A percentile compares a stretch with the other conserved stretches of the same genome.
phyloP scores from a whole-genome alignment of 164 flowering plant genomes.

The Aristolochia californica region DNA sequence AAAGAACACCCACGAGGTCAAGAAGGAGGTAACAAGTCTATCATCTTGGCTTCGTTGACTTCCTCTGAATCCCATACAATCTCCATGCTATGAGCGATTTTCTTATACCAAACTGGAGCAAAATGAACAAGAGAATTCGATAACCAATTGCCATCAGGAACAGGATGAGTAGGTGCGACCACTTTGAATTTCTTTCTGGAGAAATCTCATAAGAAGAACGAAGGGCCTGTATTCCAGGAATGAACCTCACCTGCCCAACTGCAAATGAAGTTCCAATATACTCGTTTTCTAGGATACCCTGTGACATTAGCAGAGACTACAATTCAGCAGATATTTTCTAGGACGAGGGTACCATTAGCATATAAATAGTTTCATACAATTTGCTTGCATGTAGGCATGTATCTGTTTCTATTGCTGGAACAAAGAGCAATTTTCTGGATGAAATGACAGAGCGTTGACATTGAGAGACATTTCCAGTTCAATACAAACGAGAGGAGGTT shows the following conservation, averaged over 20 bases:
- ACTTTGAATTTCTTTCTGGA: constrained; percentile 46
- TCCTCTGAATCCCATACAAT: constrained; percentile 24
- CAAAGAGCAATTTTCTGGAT: no score
- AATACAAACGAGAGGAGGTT: no score
- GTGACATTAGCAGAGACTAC: constrained; percentile 9
- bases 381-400: no score
- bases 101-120: constrained; percentile 46
- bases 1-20: no score
- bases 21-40: constrained; percentile 3
- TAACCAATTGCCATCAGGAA: constrained; percentile 72
- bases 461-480: no score
- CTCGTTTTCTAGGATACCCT: constrained; percentile 96
- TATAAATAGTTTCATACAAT: no score
- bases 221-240: constrained; percentile 78
- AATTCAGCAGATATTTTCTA: no score
- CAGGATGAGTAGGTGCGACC: constrained; percentile 67
- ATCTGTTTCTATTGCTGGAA: no score
- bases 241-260: constrained; percentile 81
- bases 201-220: constrained; percentile 59
- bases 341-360: no score
- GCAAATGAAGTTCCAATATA: constrained; percentile 73
- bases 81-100: constrained; percentile 19
- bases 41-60: constrained; percentile 33
- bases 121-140: constrained; percentile 46
- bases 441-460: no score